Percentiles rank a stretch among this genome's conserved stretches.
phyloP scores from a whole-genome alignment of 495 filamentous ascomycete genomes.

The Xylaria scruposa region DNA sequence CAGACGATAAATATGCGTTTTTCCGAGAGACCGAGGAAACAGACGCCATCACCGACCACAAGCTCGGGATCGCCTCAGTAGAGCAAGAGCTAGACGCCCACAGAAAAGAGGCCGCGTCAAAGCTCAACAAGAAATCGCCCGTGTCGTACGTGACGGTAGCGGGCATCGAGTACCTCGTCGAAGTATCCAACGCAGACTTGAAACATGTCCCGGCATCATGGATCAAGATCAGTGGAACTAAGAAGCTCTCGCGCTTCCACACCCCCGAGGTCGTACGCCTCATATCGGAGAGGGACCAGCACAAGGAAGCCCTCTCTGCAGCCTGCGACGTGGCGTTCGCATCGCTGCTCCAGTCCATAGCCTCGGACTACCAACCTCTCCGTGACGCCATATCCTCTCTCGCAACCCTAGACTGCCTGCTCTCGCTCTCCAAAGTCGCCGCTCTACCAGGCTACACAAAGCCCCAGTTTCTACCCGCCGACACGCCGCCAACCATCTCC shows the following conservation, averaged over 20 bases:
- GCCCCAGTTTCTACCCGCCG: slow-evolving; percentile 69
- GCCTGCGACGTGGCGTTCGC: slow-evolving; percentile 89
- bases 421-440: slow-evolving; percentile 85
- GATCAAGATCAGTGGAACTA: slow-evolving; percentile 93
- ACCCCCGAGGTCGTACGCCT: slow-evolving; percentile 85
- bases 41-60: slow-evolving; percentile 83
- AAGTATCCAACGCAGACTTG: slow-evolving; percentile 79
- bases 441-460: slow-evolving; percentile 88
- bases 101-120: slow-evolving; percentile 70
- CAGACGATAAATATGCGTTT: slow-evolving; percentile 92
- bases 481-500: slow-evolving; percentile 69
- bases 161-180: slow-evolving; percentile 93
- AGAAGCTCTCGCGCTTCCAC: slow-evolving; percentile 91
- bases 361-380: slow-evolving; percentile 82
- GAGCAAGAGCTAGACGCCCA: slow-evolving; percentile 86
- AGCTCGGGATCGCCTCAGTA: slow-evolving; percentile 88
- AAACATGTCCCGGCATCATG: slow-evolving; percentile 91
- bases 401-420: slow-evolving; percentile 86
- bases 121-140: slow-evolving; percentile 68
- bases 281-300: slow-evolving; percentile 89
- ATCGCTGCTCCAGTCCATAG: slow-evolving; percentile 71
- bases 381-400: slow-evolving; percentile 88
- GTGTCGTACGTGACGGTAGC: slow-evolving; percentile 80
- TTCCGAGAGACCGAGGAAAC: slow-evolving; percentile 87
- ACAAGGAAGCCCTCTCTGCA: slow-evolving; percentile 89